Percentiles rank a stretch among this genome's conserved stretches.
Conservation (phyloP, 176 grass and related monocot genomes). For the Bolboschoenus planiculmis region DNA sequence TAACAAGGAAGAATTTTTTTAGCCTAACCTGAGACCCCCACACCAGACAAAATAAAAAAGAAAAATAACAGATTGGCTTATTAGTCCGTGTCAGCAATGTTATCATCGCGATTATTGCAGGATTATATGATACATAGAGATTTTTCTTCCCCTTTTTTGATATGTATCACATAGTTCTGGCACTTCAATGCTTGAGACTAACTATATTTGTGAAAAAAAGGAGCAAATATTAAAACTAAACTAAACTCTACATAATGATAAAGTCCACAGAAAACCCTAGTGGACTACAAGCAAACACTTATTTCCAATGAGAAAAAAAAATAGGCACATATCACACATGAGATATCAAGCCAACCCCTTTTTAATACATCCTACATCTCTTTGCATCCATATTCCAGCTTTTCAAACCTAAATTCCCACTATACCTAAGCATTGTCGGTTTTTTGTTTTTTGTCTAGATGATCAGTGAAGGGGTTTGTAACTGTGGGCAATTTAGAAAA, state of each 20-base stretch:
- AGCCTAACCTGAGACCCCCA: no score
- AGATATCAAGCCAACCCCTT: constrained; percentile 32
- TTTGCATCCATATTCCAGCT: constrained; percentile 15
- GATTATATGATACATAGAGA: background rate
- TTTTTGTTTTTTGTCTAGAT: constrained; percentile 53
- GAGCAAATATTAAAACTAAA: constrained; percentile 14
- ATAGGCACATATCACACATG: constrained; percentile 29
- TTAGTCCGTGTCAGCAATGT: background rate
- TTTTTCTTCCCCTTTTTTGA: background rate
- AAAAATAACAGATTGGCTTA: no score
- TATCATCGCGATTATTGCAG: background rate
- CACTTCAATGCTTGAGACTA: background rate
- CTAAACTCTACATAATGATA: constrained; percentile 26
- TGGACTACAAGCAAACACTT: constrained; percentile 37
- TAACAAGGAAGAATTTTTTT: background rate
- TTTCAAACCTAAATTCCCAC: constrained; percentile 17
- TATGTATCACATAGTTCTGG: background rate
- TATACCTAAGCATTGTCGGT: constrained; percentile 34
- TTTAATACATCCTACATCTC: constrained; percentile 34
- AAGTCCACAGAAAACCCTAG: constrained; percentile 16
- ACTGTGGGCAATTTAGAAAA: constrained; percentile 42
- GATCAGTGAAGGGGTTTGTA: constrained; percentile 29
- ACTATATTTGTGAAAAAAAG: background rate
- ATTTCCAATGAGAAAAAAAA: constrained; percentile 35
- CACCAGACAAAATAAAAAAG: background rate